phyloP scores from a whole-genome alignment of 805 yeast genomes.

The Brettanomyces sp. region DNA sequence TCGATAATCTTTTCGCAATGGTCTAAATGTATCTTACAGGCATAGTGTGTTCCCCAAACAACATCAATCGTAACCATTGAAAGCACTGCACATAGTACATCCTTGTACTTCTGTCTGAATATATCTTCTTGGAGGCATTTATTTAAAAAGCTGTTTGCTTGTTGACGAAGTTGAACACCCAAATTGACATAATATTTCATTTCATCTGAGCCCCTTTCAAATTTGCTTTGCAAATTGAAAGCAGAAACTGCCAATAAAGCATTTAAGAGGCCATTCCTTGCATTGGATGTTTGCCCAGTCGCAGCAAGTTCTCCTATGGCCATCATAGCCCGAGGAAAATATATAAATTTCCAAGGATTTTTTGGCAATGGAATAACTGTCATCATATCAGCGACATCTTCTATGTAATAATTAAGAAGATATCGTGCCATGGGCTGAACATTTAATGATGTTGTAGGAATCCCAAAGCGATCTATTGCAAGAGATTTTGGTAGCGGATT shows the following conservation, averaged over 20 bases:
- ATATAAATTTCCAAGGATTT: constrained; percentile 85
- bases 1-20: constrained; percentile 71
- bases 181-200: constrained; percentile 63
- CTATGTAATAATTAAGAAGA: constrained; percentile 60
- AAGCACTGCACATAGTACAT: constrained; percentile 70
- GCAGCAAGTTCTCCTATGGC: constrained; percentile 78
- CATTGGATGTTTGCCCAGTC: constrained; percentile 62
- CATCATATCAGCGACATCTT: constrained; percentile 70
- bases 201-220: constrained; percentile 54
- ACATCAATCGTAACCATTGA: constrained; percentile 84
- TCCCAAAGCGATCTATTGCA: constrained; percentile 27
- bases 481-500: constrained; percentile 36
- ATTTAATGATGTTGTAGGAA: constrained; percentile 54
- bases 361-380: constrained; percentile 57
- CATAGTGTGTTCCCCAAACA: constrained; percentile 90
- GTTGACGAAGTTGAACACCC: constrained; percentile 66
- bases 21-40: constrained; percentile 64
- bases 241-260: constrained; percentile 78
- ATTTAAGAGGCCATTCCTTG: constrained; percentile 68
- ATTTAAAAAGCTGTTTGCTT: constrained; percentile 61
- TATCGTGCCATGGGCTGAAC: constrained; percentile 66
- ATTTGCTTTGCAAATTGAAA: constrained; percentile 67
- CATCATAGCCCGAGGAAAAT: constrained; percentile 71
- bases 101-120: constrained; percentile 64
- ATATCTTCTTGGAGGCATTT: constrained; percentile 45